phyloP scores from a whole-genome alignment of 1,284 basidiomycete genomes.

The Cryptococcus jaspeensis region DNA sequence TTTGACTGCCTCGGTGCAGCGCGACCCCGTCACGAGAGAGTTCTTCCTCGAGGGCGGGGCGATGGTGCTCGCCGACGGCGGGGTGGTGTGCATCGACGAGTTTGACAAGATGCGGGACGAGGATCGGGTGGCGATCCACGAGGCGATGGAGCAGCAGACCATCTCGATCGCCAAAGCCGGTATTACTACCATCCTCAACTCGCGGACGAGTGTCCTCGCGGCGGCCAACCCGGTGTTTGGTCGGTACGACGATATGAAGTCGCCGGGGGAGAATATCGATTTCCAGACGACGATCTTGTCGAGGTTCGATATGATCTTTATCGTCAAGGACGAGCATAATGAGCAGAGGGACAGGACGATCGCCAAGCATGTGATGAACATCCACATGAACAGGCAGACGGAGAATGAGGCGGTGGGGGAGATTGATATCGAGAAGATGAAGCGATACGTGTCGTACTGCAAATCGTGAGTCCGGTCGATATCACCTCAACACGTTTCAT shows the following conservation, averaged over 20 bases:
- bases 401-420: conserved; percentile 76
- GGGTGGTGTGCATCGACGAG: conserved; percentile 99
- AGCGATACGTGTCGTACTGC: conserved; percentile 93
- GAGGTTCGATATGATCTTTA: conserved; percentile 99
- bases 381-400: conserved; percentile 90
- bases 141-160: conserved; percentile 99
- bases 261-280: conserved; percentile 69
- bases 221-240: conserved; percentile 99
- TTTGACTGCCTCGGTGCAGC: conserved; percentile 95
- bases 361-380: conserved; percentile 97
- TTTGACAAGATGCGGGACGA: conserved; percentile 99
- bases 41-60: conserved; percentile 99
- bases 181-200: conserved; percentile 97
- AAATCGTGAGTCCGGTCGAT: conserved; percentile 67
- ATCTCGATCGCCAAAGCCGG: conserved; percentile 99
- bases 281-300: conserved; percentile 91
- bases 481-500: background rate
- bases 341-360: conserved; percentile 93
- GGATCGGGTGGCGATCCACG: conserved; percentile 97
- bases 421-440: conserved; percentile 97
- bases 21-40: conserved; percentile 77
- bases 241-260: conserved; percentile 94
- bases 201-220: conserved; percentile 91
- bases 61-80: conserved; percentile 98
- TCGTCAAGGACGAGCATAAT: conserved; percentile 97